Evolutionary conservation across 768 basidiomycete genomes (phyloP).

Genomic region (Cystobasidium tubakii): DNA sequence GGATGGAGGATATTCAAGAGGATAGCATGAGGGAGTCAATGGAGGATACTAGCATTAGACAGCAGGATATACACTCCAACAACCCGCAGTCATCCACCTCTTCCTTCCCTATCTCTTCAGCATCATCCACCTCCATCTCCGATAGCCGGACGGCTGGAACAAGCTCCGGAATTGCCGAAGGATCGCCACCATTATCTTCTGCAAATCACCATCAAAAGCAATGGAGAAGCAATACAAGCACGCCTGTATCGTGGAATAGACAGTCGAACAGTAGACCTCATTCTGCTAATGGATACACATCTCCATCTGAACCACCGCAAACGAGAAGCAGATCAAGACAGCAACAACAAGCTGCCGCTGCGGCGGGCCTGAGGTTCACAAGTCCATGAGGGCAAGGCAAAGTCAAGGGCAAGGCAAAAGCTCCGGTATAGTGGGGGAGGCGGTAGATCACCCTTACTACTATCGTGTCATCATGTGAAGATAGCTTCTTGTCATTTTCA

Average conservation of each 20-base stretch:
- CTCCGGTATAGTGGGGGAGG: too few relatives aligned
- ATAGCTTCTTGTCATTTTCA: too few relatives aligned
- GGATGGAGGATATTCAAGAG: slow-evolving; percentile 21
- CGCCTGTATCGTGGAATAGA: not conserved
- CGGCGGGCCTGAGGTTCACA: not conserved
- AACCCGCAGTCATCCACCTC: not conserved
- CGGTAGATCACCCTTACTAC: too few relatives aligned
- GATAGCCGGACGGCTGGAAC: not conserved
- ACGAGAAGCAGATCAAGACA: slow-evolving; percentile 13
- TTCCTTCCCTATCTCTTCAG: not conserved
- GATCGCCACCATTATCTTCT: not conserved
- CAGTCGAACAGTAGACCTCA: not conserved
- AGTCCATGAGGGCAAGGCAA: not conserved
- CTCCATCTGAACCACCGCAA: not conserved
- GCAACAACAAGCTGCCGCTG: slow-evolving; percentile 1
- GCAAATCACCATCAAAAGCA: not conserved
- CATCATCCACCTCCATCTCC: not conserved
- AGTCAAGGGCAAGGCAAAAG: too few relatives aligned
- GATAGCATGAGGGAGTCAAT: slow-evolving; percentile 8
- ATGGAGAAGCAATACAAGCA: slow-evolving; percentile 7
- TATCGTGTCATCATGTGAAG: too few relatives aligned
- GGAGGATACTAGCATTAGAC: slow-evolving; percentile 4
- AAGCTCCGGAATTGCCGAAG: slow-evolving; percentile 6
- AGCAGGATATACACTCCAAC: too few relatives aligned
- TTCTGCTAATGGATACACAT: not conserved